phyloP scores from a whole-genome alignment of 768 basidiomycete species.

The Suillus luteus region DNA sequence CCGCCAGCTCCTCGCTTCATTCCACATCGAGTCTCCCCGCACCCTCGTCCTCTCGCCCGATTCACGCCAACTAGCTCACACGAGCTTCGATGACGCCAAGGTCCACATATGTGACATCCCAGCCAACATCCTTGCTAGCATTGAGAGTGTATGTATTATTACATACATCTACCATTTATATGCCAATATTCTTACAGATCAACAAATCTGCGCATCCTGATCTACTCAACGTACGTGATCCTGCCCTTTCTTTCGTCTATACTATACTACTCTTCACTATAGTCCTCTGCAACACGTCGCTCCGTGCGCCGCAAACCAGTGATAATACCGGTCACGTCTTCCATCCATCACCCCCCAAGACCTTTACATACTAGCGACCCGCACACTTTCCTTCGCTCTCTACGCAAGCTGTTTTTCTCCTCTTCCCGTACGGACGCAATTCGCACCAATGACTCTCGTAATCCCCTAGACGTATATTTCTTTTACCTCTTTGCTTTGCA shows the following conservation, averaged over 20 bases:
- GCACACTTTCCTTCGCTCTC: neutral
- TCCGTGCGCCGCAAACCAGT: neutral
- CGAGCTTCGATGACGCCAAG: neutral
- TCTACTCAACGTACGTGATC: neutral
- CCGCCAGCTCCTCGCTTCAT: slow-evolving; percentile 1
- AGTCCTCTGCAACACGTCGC: neutral
- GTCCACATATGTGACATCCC: neutral
- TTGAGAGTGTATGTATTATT: neutral
- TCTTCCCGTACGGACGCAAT: neutral
- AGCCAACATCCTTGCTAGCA: neutral
- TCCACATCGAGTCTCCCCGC: neutral
- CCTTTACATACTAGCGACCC: neutral
- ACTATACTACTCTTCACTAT: neutral
- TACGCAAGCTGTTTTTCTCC: neutral
- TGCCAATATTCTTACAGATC: neutral
- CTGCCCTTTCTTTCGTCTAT: neutral
- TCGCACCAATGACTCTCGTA: neutral
- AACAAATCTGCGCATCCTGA: neutral
- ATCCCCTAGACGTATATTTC: neutral
- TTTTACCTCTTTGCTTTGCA: neutral
- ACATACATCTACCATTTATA: neutral
- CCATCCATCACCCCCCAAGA: neutral
- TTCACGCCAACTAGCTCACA: neutral
- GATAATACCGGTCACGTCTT: neutral
- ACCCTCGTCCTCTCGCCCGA: neutral